These are phyloP conservation scores for Chlorella sp. DNA, from an alignment of 139 green algal species.

Conservation along the genomic window DNA sequence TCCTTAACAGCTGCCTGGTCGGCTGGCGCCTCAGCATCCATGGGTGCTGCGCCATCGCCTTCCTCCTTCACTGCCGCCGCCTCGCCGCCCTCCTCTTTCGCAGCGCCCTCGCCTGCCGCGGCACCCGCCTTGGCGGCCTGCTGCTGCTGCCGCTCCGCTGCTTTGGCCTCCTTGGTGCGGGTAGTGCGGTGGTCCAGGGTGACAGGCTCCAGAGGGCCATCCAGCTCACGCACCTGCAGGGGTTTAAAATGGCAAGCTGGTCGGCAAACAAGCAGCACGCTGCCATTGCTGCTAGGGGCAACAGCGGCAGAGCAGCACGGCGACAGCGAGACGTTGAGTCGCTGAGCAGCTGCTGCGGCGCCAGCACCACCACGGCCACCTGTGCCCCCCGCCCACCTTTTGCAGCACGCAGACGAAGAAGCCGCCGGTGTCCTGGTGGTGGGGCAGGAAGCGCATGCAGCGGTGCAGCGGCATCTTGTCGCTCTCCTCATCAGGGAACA, in stretches of 20 bases:
- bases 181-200: background rate
- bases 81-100: constrained; percentile 23
- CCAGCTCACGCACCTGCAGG: constrained; percentile 8
- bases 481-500: constrained; percentile 82
- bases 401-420: constrained; percentile 98
- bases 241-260: no score
- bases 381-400: constrained; percentile 67
- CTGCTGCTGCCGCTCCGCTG: background rate
- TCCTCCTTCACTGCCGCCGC: background rate
- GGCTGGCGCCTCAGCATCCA: constrained; percentile 34
- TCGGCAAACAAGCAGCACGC: no score
- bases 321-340: no score
- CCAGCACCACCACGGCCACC: no score
- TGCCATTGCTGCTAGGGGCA: no score
- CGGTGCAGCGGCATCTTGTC: constrained; percentile 82
- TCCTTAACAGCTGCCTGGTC: constrained; percentile 4
- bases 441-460: constrained; percentile 97
- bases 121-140: background rate
- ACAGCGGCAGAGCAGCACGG: no score
- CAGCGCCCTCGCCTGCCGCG: background rate
- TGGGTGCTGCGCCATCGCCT: constrained; percentile 45
- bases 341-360: no score
- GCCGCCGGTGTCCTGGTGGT: constrained; percentile 96
- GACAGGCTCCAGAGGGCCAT: background rate
- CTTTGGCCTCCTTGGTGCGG: background rate